phyloP scores from a whole-genome alignment of 2,329 filamentous ascomycete genomes.

The Apiospora phragmitis region DNA sequence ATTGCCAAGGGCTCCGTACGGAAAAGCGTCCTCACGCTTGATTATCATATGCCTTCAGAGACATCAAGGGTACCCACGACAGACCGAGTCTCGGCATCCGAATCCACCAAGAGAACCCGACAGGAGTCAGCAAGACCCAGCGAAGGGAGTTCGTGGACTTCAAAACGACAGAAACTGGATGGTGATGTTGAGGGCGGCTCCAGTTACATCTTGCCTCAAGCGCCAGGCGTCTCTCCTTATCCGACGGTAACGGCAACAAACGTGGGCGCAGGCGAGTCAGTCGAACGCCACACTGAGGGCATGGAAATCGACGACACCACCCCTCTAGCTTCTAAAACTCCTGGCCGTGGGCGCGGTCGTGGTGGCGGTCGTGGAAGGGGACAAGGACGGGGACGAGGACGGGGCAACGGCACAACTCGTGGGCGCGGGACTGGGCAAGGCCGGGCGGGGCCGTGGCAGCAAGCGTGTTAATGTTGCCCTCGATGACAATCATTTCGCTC shows the following conservation, averaged over 20 bases:
- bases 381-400: not conserved
- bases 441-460: not conserved
- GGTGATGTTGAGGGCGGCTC: not conserved
- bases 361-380: not conserved
- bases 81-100: not conserved
- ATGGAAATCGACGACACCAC: not conserved
- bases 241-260: not conserved
- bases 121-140: not conserved
- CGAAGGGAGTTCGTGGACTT: not conserved
- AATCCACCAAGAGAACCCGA: not conserved
- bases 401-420: not conserved
- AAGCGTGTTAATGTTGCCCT: conserved; percentile 3
- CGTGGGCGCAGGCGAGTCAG: not conserved
- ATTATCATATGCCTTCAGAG: conserved; percentile 8
- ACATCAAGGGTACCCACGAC: not conserved
- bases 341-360: not conserved
- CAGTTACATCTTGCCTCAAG: not conserved
- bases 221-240: not conserved
- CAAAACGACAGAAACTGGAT: not conserved
- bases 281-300: not conserved
- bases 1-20: not conserved
- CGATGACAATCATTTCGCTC: not conserved
- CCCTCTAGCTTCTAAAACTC: not conserved
- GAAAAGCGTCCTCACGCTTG: conserved; percentile 1
- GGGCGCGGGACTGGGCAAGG: not conserved